phyloP scores from a whole-genome alignment of 306 rosid species.

The Gastrolobium bilobum region DNA sequence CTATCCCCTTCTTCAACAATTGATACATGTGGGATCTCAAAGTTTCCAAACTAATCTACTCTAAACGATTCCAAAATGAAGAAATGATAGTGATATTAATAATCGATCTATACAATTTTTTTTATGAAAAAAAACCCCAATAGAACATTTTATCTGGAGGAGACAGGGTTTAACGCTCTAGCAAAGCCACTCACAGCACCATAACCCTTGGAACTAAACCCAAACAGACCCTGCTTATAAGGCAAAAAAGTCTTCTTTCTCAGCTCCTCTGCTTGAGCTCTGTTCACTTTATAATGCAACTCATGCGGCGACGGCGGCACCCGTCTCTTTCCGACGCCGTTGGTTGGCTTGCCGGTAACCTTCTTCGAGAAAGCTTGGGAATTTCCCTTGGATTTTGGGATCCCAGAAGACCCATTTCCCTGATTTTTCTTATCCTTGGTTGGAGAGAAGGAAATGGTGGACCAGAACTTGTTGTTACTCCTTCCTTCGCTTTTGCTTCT shows the following conservation, averaged over 20 bases:
- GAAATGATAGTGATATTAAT: not conserved
- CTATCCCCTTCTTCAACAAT: not conserved
- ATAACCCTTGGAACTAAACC: slow-evolving; percentile 94
- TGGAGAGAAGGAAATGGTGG: slow-evolving; percentile 75
- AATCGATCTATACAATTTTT: slow-evolving; percentile 16
- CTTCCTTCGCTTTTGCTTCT: slow-evolving; percentile 98
- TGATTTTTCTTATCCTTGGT: slow-evolving; percentile 75
- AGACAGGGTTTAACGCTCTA: slow-evolving; percentile 94
- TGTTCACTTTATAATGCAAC: slow-evolving; percentile 87
- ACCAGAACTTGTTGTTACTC: slow-evolving; percentile 92
- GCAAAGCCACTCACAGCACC: slow-evolving; percentile 97
- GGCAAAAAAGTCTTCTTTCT: slow-evolving; percentile 95
- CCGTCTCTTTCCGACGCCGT: slow-evolving; percentile 88
- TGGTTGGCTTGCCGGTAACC: slow-evolving; percentile 64
- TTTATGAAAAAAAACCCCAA: not conserved
- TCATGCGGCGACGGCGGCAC: slow-evolving; percentile 86
- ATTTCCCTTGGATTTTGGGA: slow-evolving; percentile 7
- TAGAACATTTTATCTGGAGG: slow-evolving; percentile 73
- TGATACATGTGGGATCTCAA: slow-evolving; percentile 9
- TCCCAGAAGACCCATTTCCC: slow-evolving; percentile 42
- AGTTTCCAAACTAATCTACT: slow-evolving; percentile 2
- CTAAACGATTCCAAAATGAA: slow-evolving; percentile 13
- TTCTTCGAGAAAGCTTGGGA: slow-evolving; percentile 51
- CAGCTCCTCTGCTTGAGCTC: slow-evolving; percentile 95
- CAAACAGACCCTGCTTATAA: slow-evolving; percentile 87